phyloP scores from a whole-genome alignment of 2,329 filamentous ascomycete genomes.

The Alternaria alternata region DNA sequence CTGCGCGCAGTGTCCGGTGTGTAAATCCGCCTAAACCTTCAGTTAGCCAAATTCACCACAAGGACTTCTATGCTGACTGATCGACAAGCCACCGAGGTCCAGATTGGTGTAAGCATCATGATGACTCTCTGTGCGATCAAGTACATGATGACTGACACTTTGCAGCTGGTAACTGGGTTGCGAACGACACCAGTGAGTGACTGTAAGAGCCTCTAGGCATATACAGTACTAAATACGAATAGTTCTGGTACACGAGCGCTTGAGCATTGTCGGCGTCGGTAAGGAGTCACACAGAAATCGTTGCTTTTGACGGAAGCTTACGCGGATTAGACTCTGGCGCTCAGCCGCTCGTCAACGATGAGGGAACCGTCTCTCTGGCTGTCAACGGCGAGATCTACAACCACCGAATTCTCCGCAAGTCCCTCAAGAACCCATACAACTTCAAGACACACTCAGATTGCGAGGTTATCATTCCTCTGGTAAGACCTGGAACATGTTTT shows the following conservation, averaged over 20 bases:
- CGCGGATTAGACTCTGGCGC: constrained; percentile 80
- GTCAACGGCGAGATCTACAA: constrained; percentile 99
- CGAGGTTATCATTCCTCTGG: constrained; percentile 97
- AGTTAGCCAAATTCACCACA: not conserved
- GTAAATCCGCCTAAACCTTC: not conserved
- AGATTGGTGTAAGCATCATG: constrained; percentile 86
- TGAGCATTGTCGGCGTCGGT: constrained; percentile 98
- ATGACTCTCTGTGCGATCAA: constrained; percentile 37
- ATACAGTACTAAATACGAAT: constrained; percentile 29
- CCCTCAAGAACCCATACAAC: constrained; percentile 81
- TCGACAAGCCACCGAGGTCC: constrained; percentile 78
- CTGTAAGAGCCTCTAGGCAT: not conserved
- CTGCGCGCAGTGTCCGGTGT: constrained; percentile 71
- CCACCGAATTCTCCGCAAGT: constrained; percentile 92
- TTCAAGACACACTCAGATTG: constrained; percentile 99
- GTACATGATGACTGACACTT: constrained; percentile 44
- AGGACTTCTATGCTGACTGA: not conserved
- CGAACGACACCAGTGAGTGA: constrained; percentile 83
- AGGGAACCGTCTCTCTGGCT: constrained; percentile 85
- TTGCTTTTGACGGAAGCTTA: constrained; percentile 27
- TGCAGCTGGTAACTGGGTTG: constrained; percentile 84
- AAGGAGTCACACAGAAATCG: constrained; percentile 53
- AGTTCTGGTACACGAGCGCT: constrained; percentile 92
- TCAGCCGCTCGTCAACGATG: constrained; percentile 92
- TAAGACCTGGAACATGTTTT: constrained; percentile 56